Evolutionary conservation across 768 basidiomycete species (phyloP), one percentile per base, ranked within the genome.

Genomic region (Boletus subcaerulescens): DNA sequence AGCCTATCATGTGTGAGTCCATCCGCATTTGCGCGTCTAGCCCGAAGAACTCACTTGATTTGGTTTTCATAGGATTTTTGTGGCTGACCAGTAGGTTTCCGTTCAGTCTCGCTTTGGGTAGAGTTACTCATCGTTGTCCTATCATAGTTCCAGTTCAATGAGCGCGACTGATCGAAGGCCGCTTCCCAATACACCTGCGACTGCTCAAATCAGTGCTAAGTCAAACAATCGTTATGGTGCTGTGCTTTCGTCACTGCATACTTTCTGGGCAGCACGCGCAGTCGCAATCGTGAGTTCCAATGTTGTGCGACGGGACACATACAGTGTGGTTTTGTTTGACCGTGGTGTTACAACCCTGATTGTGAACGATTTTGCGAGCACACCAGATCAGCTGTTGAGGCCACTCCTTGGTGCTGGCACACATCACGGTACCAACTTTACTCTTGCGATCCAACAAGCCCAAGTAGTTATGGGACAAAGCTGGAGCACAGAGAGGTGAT

Each of bases 1-100:
- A 59, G 74, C 84, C 0, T 84, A 78, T 67, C 83, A 86, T 63
- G 81, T 86, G 82, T 84, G 64, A 54, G 82, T 74, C 3, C 4
- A 14, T 33, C 22, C 0, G 2, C 3, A 14, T 52, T 4, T 13
- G 12, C 0, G 1, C 9, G 14, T 42, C 1, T 3, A 2, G 0
- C 2, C 2, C 6, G 11, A 26, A 18, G n/a, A 22, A 22, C 24
- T 52, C 33, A 66, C 14, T 31, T 9, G 4, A 42, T 42, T 9
- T 14, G 13, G 15, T 40, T 11, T 46, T 35, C 56, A 46, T 12
- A 81, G 80, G 8, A 78, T 82, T 17, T 84, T 83, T 44, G 79
- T 82, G 18, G 77, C 79, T 54, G 83, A 82, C 52, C 74, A 69
- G 80, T 80, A 46, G 13, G 33, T 14, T 13, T 26, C 33, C 13